A percentile compares a stretch with the other conserved stretches of the same genome.
phyloP scores from a whole-genome alignment of 2,329 filamentous ascomycete genomes.

The Chlorencoelia australis region DNA sequence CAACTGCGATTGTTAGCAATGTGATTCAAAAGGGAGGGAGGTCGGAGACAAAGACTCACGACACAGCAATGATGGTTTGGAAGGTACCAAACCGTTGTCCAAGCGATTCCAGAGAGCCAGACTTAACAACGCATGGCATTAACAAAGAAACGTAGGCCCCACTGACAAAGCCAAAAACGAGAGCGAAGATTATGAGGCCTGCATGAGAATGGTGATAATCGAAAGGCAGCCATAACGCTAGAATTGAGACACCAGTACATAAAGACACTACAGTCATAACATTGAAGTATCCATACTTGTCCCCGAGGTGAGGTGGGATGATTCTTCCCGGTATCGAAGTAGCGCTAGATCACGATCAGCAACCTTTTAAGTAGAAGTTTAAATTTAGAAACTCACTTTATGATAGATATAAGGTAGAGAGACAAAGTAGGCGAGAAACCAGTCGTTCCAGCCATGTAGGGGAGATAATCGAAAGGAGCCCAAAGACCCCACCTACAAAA shows the following conservation, averaged over 20 bases:
- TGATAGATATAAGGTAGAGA: background rate
- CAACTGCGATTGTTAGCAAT: too few relatives aligned
- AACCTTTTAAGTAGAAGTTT: slow-evolving; percentile 34
- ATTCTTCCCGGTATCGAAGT: slow-evolving; percentile 33
- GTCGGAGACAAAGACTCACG: too few relatives aligned
- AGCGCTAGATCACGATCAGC: slow-evolving; percentile 24
- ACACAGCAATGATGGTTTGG: slow-evolving; percentile 10
- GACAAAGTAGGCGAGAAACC: slow-evolving; percentile 42
- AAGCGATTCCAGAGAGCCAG: slow-evolving; percentile 24
- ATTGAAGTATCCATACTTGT: slow-evolving; percentile 42
- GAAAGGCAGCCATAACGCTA: slow-evolving; percentile 43
- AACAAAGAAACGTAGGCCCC: slow-evolving; percentile 54
- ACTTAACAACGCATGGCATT: slow-evolving; percentile 53
- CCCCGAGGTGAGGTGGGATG: slow-evolving; percentile 38
- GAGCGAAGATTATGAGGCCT: slow-evolving; percentile 46
- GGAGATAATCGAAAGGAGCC: slow-evolving; percentile 12
- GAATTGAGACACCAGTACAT: slow-evolving; percentile 33
- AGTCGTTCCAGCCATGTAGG: slow-evolving; percentile 25
- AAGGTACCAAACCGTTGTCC: slow-evolving; percentile 28
- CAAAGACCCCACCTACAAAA: slow-evolving; percentile 29
- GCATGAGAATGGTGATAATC: slow-evolving; percentile 36
- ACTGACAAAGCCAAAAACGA: slow-evolving; percentile 57
- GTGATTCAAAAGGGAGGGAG: too few relatives aligned
- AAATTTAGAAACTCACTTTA: background rate
- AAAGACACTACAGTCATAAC: slow-evolving; percentile 37